Evolutionary conservation across 768 basidiomycete genomes (phyloP).

Genomic region (Xanthoconium purpureum): DNA sequence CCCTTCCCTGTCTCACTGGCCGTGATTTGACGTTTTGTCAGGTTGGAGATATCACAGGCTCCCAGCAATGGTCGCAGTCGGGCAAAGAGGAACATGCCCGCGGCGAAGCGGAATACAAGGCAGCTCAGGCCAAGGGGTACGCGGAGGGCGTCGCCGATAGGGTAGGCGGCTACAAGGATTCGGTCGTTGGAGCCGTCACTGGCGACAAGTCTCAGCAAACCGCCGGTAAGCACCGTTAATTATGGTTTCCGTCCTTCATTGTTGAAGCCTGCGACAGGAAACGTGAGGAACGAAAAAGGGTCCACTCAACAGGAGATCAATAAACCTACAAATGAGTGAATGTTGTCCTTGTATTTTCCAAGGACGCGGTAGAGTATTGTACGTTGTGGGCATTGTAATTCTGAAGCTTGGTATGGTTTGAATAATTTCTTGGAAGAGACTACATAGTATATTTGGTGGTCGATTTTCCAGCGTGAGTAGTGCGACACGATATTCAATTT

Average conservation of each 20-base stretch:
- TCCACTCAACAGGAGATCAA: constrained; percentile 52
- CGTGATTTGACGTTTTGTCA: not conserved
- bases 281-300: constrained; percentile 53
- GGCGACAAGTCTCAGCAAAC: constrained; percentile 53
- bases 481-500: too few relatives aligned
- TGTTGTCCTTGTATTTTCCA: not conserved
- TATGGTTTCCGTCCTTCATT: accelerated
- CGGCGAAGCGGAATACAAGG: constrained; percentile 47
- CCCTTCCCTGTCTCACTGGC: not conserved
- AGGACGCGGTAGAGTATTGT: not conserved
- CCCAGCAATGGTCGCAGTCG: constrained; percentile 39
- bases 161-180: constrained; percentile 48
- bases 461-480: too few relatives aligned
- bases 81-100: constrained; percentile 50
- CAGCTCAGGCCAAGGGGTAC: constrained; percentile 49
- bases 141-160: constrained; percentile 47
- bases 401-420: not conserved
- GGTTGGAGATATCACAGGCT: constrained; percentile 44
- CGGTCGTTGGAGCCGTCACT: constrained; percentile 52
- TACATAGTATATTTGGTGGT: not conserved
- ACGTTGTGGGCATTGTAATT: not conserved
- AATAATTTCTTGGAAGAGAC: not conserved
- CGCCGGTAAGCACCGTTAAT: constrained; percentile 34
- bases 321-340: constrained; percentile 25
- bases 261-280: constrained; percentile 36